phyloP scores from a whole-genome alignment of 192 early-diverging fungal genomes.

The Mortierella antarctica region DNA sequence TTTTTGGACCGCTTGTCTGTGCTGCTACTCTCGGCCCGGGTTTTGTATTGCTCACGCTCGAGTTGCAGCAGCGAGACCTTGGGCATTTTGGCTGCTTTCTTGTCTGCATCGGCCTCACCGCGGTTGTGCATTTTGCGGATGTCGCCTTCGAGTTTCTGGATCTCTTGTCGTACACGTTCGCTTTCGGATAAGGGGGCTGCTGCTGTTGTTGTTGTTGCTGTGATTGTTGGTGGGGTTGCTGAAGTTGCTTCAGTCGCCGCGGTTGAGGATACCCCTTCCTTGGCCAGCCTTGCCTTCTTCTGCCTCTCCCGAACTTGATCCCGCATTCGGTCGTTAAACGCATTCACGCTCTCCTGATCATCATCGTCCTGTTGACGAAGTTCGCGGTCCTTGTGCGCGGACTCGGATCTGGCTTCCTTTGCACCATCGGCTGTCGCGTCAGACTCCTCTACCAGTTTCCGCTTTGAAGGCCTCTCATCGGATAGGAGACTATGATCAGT shows the following conservation, averaged over 20 bases:
- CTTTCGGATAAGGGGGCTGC: constrained; percentile 13
- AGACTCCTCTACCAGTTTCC: not conserved
- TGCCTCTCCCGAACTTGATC: constrained; percentile 48
- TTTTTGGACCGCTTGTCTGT: constrained; percentile 30
- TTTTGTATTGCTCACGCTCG: constrained; percentile 61
- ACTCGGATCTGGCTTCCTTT: constrained; percentile 2
- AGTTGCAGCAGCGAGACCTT: constrained; percentile 58
- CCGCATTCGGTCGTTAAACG: constrained; percentile 58
- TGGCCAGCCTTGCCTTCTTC: constrained; percentile 38
- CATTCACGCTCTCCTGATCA: constrained; percentile 37
- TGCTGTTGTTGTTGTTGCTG: not conserved
- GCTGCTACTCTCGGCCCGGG: constrained; percentile 31
- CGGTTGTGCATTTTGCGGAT: constrained; percentile 68
- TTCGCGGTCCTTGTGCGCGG: constrained; percentile 2
- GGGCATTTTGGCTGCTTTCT: constrained; percentile 46
- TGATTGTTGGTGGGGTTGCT: not conserved
- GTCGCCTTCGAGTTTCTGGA: constrained; percentile 73
- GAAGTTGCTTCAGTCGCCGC: constrained; percentile 4
- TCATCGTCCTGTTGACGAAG: constrained; percentile 16
- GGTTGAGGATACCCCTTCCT: constrained; percentile 19
- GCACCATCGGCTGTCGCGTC: not conserved
- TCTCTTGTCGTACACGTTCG: constrained; percentile 61
- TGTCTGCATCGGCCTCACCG: constrained; percentile 28
- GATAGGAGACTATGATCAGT: constrained; percentile 9
- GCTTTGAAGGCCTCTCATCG: not conserved